These are phyloP conservation scores for Pseudevernia furfuracea DNA, from an alignment of 495 filamentous ascomycete genomes.

Conservation along the genomic window DNA sequence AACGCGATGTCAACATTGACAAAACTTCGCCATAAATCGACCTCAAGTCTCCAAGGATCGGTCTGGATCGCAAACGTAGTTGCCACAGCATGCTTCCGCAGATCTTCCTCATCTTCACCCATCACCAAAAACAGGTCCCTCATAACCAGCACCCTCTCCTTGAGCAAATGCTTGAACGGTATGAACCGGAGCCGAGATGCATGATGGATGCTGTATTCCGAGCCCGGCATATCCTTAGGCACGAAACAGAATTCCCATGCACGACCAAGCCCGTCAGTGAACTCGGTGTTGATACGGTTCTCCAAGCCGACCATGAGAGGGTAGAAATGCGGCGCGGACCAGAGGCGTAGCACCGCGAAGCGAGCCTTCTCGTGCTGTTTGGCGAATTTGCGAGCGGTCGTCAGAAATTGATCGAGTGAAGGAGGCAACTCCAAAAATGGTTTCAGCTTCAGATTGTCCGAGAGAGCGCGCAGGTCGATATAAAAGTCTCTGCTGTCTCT, in stretches of 20 bases:
- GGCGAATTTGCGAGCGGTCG: conserved; percentile 29
- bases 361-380: conserved; percentile 28
- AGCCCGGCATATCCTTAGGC: conserved; percentile 42
- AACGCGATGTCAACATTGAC: conserved; percentile 43
- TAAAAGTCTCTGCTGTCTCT: conserved; percentile 35
- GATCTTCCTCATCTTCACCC: conserved; percentile 37
- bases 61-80: conserved; percentile 43
- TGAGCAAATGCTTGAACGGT: conserved; percentile 29
- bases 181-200: conserved; percentile 30
- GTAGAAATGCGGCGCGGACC: conserved; percentile 46
- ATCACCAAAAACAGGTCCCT: conserved; percentile 41
- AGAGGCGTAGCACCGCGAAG: conserved; percentile 42
- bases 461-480: conserved; percentile 33
- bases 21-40: conserved; percentile 48
- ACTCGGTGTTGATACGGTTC: conserved; percentile 30
- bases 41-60: conserved; percentile 44
- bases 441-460: conserved; percentile 17
- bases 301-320: conserved; percentile 39
- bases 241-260: conserved; percentile 44
- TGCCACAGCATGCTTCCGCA: conserved; percentile 34
- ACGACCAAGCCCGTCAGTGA: conserved; percentile 36
- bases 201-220: conserved; percentile 40
- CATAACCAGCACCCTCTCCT: conserved; percentile 34
- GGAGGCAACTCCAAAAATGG: conserved; percentile 26
- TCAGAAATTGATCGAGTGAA: conserved; percentile 30